These are phyloP conservation scores for Haplosporangium sp. DNA, from an alignment of 371 early-diverging fungal species.

Conservation along the genomic window DNA sequence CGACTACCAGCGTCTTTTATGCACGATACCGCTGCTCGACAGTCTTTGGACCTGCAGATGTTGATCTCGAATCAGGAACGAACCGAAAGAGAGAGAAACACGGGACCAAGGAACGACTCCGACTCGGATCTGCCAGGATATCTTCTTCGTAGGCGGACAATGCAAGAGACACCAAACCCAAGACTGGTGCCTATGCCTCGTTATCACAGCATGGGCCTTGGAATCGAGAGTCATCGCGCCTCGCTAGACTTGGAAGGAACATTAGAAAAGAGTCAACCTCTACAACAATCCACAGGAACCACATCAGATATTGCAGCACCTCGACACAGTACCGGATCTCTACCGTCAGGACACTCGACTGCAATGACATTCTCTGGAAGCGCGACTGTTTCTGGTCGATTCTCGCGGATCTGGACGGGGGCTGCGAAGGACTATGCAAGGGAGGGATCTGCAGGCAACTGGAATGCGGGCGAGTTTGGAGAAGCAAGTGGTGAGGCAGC, in stretches of 20 bases:
- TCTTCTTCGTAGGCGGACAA: constrained; percentile 31
- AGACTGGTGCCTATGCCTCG: constrained; percentile 21
- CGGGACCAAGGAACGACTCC: constrained; percentile 23
- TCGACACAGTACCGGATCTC: constrained; percentile 18
- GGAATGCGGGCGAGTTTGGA: constrained; percentile 40
- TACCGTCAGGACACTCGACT: background rate
- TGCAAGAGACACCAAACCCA: constrained; percentile 24
- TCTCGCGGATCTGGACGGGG: constrained; percentile 35
- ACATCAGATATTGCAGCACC: constrained; percentile 12
- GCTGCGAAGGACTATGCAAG: constrained; percentile 12
- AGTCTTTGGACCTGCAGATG: constrained; percentile 41
- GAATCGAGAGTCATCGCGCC: constrained; percentile 13
- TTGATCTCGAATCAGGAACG: constrained; percentile 27
- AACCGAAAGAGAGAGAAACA: constrained; percentile 10
- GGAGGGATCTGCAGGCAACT: constrained; percentile 15
- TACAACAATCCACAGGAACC: constrained; percentile 3
- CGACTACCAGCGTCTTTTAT: constrained; percentile 20
- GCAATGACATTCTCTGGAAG: constrained; percentile 20
- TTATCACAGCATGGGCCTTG: constrained; percentile 25
- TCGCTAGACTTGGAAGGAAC: background rate
- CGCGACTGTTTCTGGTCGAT: constrained; percentile 32
- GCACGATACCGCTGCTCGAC: constrained; percentile 16
- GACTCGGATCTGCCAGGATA: constrained; percentile 35
- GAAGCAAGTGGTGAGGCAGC: constrained; percentile 30
- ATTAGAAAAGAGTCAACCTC: constrained; percentile 1